These are phyloP conservation scores for Linnemannia elongata DNA, from an alignment of 192 early-diverging fungal genomes.

Conservation along the genomic window DNA sequence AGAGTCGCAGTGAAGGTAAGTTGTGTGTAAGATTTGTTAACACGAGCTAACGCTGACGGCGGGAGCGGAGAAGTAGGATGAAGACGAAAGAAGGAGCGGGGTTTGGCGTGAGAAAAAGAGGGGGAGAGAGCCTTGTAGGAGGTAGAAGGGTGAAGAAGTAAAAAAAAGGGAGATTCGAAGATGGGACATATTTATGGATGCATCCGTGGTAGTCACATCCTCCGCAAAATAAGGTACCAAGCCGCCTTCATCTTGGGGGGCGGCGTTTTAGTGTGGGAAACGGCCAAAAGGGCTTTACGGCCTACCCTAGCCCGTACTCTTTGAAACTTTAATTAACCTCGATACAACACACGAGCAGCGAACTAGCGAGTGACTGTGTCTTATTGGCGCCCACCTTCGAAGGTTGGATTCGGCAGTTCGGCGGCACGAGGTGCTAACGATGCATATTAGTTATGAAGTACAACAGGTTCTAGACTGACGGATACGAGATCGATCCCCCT, in stretches of 20 bases:
- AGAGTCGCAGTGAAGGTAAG: background rate
- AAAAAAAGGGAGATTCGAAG: background rate
- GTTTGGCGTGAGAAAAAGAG: background rate
- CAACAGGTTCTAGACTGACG: background rate
- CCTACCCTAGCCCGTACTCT: background rate
- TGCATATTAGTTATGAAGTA: background rate
- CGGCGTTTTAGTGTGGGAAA: conserved; percentile 1
- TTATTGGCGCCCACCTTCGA: background rate
- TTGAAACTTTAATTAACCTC: background rate
- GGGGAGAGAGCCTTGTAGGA: background rate
- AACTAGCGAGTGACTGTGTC: background rate
- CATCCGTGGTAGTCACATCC: background rate
- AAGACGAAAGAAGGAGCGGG: background rate
- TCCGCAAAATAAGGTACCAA: background rate
- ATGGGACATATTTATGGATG: background rate
- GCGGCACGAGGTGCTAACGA: background rate
- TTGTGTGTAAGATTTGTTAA: background rate
- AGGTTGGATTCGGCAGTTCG: background rate
- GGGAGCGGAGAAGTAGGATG: background rate
- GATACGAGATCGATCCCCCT: background rate
- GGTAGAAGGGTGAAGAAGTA: background rate
- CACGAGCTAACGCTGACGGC: background rate
- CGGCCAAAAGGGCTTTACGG: background rate
- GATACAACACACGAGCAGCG: background rate
- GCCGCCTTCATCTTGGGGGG: background rate